Conservation (phyloP, 2,329 filamentous ascomycete species). For the Aspergillus cejpii region DNA sequence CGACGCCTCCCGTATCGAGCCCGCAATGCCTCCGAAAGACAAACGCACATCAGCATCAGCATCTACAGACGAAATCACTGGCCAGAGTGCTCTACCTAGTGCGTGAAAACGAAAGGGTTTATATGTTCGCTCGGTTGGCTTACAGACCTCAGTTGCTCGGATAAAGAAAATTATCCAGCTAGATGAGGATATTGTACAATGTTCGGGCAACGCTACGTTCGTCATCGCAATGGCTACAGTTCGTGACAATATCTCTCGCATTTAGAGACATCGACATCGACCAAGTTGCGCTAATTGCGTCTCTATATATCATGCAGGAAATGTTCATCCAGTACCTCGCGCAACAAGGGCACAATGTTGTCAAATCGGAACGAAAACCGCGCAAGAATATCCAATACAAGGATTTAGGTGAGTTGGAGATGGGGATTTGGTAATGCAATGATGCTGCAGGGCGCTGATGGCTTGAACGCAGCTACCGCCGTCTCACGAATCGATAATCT, state of each 20-base stretch:
- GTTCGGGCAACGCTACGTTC: slow-evolving; percentile 90
- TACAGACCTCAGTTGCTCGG: slow-evolving; percentile 63
- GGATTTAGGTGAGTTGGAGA: slow-evolving; percentile 64
- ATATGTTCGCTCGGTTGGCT: background rate
- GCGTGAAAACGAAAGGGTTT: slow-evolving; percentile 35
- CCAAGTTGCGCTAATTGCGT: slow-evolving; percentile 8
- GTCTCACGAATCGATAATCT: slow-evolving; percentile 86
- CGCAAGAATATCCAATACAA: slow-evolving; percentile 92
- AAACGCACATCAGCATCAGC: slow-evolving; percentile 60
- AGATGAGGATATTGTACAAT: slow-evolving; percentile 77
- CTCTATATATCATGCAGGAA: slow-evolving; percentile 52
- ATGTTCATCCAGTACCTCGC: slow-evolving; percentile 93
- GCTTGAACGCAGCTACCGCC: slow-evolving; percentile 58
- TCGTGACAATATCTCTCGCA: slow-evolving; percentile 23
- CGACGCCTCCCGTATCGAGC: background rate
- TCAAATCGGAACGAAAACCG: slow-evolving; percentile 85
- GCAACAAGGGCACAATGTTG: slow-evolving; percentile 75
- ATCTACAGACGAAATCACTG: slow-evolving; percentile 69
- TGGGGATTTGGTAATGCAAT: background rate
- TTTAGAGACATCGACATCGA: background rate
- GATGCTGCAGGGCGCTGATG: slow-evolving; percentile 6
- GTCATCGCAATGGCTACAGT: slow-evolving; percentile 86
- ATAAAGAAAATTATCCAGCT: slow-evolving; percentile 92
- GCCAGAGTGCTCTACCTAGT: slow-evolving; percentile 80
- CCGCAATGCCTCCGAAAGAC: slow-evolving; percentile 80